Evolutionary conservation across 75 land plant genomes (phyloP).

Genomic region (Sequoiadendron giganteum): DNA sequence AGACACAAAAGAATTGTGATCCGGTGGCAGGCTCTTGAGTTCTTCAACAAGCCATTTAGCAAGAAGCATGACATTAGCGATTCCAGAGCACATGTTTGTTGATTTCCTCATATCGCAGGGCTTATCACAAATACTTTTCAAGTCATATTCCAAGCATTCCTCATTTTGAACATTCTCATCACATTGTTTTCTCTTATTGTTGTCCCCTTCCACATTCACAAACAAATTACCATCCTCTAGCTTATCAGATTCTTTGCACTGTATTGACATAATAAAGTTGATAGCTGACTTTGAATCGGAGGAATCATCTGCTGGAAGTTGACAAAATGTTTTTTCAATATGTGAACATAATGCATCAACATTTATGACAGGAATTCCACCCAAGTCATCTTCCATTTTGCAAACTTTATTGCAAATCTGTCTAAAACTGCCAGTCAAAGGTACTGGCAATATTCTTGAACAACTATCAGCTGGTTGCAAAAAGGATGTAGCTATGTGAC

Average conservation of each 20-base stretch:
- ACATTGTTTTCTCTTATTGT: not conserved
- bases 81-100: not conserved
- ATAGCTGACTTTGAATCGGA: not conserved
- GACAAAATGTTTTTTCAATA: not conserved
- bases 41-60: constrained; percentile 14
- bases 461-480: not conserved
- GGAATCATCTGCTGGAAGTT: not conserved
- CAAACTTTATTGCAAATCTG: constrained; percentile 1
- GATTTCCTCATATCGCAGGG: not conserved
- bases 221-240: not conserved
- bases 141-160: not conserved
- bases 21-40: not conserved
- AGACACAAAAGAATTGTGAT: not conserved
- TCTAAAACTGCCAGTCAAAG: constrained; percentile 1
- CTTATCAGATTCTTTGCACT: not conserved
- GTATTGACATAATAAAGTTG: not conserved
- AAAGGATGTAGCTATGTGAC: not conserved
- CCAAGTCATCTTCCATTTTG: not conserved
- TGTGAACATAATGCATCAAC: constrained; percentile 9
- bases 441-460: not conserved
- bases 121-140: not conserved
- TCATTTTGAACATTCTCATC: not conserved
- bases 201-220: not conserved
- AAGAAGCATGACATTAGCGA: not conserved
- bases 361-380: constrained; percentile 2